Evolutionary conservation across 805 yeast species (phyloP), one percentile per base, ranked within the genome.

Genomic region (Barnettozyma botsteinii): DNA sequence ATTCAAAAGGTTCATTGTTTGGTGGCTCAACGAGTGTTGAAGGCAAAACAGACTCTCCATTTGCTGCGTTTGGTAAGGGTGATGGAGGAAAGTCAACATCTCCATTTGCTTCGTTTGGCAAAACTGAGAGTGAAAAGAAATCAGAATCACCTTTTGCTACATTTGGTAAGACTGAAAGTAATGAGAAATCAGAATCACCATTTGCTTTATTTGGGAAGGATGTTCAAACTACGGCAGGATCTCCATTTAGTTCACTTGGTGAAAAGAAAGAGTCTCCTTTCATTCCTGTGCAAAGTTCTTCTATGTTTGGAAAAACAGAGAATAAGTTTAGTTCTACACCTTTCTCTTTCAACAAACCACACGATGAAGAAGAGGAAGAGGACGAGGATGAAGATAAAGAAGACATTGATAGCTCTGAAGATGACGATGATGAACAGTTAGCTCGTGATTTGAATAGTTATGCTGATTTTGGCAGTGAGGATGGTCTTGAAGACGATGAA

Each of bases 61-160:
- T 54, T 37, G 43, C 41, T 20, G 35, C 40, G 1, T 39, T 46
- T 35, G 56, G 54, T 10, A 40, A 42, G n/a, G n/a, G n/a, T n/a
- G n/a, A n/a, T n/a, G n/a, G n/a, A n/a, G n/a, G n/a, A 17, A 35
- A 43, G 2, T 43, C 55, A n/a, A 21, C 23, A 7, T 6, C 41
- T 28, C 6, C 55, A 4, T 52, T 50, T 38, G 56, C 55, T n/a
- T 19, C 40, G n/a, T 14, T 24, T n/a, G 24, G 36, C 9, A 35
- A 31, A 17, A n/a, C 43, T 19, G 39, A n/a, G n/a, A 45, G 9
- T 17, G 19, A 9, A 27, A 34, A 23, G 20, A 24, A 26, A 13
- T 21, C 36, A 4, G 43, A 38, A 4, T 44, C 46, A 15, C 46
- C 52, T 12, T 40, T 45, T 18, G 46, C 49, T 9, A 30, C 47